phyloP scores from a whole-genome alignment of 371 early-diverging fungal genomes.

The Apophysomyces ossiformis region DNA sequence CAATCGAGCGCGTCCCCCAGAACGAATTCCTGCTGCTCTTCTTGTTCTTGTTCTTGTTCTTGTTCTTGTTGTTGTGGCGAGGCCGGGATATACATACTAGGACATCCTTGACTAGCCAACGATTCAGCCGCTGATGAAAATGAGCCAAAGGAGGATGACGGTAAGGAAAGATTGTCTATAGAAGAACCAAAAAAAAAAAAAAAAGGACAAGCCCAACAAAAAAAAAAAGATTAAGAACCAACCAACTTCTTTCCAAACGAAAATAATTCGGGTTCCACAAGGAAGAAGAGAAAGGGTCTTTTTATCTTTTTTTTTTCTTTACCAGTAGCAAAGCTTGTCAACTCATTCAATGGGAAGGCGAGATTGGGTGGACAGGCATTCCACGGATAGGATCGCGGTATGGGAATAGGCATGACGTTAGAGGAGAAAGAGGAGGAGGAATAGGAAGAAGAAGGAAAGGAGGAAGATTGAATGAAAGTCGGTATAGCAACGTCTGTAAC shows the following conservation, averaged over 20 bases:
- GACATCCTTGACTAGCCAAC: neutral
- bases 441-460: neutral
- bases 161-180: neutral
- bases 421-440: neutral
- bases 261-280: too few species aligned
- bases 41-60: neutral
- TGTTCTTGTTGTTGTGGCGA: neutral
- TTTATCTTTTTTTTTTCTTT: neutral
- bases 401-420: neutral
- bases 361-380: neutral
- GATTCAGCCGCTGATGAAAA: slow-evolving; percentile 5
- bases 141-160: neutral
- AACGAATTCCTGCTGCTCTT: too few species aligned
- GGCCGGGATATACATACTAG: slow-evolving; percentile 2
- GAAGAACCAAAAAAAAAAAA: neutral
- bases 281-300: too few species aligned
- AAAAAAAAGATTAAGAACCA: too few species aligned
- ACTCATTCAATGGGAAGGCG: neutral
- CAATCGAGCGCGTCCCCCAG: too few species aligned
- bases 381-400: neutral
- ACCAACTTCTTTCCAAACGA: too few species aligned
- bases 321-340: neutral
- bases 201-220: too few species aligned
- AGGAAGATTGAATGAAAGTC: slow-evolving; percentile 1
- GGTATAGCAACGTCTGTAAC: neutral